Evolutionary conservation across 169 alveolate genomes (phyloP), one percentile per base, ranked within the genome.

Genomic region (Plasmodium gonderi): DNA sequence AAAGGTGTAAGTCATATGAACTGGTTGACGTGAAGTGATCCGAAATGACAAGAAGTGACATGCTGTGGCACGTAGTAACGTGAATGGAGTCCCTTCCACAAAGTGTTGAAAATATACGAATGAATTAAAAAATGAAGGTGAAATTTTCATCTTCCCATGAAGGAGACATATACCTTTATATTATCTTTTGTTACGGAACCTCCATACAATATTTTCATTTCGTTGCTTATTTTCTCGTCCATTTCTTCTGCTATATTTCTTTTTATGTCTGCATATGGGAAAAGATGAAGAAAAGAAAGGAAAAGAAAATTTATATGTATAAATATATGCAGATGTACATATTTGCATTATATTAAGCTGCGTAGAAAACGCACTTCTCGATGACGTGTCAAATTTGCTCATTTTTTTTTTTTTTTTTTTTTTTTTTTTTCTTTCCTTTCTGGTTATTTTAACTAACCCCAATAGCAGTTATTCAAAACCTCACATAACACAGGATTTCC

Each of bases 141-240:
- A n/a, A n/a, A n/a, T n/a, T n/a, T n/a, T n/a, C n/a, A n/a, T n/a
- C n/a, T n/a, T n/a, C n/a, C n/a, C n/a, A n/a, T n/a, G n/a, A n/a
- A n/a, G n/a, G n/a, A 12, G 40, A 20, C 40, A 60, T 36, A 4
- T 36, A 83, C 92, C 79, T 83, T 33, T 72, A 83, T 74, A 23
- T 83, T 83, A 6, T 45, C 60, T 60, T 76, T 69, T 23, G 76
- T 72, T 40, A 83, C 65, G 31, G 92, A 83, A 64, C 92, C 92
- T 12, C 92, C 92, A 17, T 69, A 83, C 36, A 83, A 49, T 23
- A 83, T 83, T 42, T 36, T 23, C 64, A 83, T 76, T 7, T 54
- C 81, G 36, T 83, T 49, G 29, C 92, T 83, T 72, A 36, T 83
- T 44, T 33, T 8, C 51, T n/a, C n/a, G 75, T 69, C 77, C 26